phyloP scores from a whole-genome alignment of 495 filamentous ascomycete genomes.

The Hypoxylon cercidicola region DNA sequence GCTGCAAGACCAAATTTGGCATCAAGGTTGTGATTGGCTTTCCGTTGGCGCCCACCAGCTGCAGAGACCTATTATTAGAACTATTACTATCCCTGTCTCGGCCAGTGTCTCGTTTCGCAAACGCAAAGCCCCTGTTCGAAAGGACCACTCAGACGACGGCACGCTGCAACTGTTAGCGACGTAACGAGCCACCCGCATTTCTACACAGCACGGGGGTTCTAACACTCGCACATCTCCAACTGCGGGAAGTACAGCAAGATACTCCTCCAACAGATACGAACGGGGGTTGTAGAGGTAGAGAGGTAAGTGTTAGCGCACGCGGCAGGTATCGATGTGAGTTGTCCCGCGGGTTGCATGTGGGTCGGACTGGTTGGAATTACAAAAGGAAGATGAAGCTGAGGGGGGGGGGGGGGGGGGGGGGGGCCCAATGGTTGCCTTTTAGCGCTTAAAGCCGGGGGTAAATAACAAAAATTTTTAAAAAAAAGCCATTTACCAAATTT shows the following conservation, averaged over 20 bases:
- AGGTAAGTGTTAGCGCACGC: conserved; percentile 17
- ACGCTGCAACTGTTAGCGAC: conserved; percentile 31
- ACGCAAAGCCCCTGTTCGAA: conserved; percentile 37
- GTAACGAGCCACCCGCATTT: conserved; percentile 33
- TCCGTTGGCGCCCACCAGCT: conserved; percentile 45
- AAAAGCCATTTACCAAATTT: too few relatives aligned
- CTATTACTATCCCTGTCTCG: conserved; percentile 38
- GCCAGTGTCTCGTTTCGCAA: conserved; percentile 49
- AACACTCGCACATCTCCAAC: conserved; percentile 11
- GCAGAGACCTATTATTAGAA: conserved; percentile 49
- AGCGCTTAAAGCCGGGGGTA: too few relatives aligned
- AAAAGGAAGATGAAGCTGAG: too few relatives aligned
- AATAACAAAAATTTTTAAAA: too few relatives aligned
- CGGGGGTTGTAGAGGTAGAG: neutral
- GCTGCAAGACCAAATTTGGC: conserved; percentile 46
- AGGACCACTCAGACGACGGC: conserved; percentile 39
- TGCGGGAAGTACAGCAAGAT: conserved; percentile 18
- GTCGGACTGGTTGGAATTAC: too few relatives aligned
- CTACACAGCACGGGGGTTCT: conserved; percentile 14
- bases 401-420: too few relatives aligned
- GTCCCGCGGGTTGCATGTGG: neutral
- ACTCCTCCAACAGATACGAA: conserved; percentile 18
- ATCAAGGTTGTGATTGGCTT: conserved; percentile 39
- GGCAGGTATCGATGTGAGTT: neutral
- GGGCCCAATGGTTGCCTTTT: too few relatives aligned